These are phyloP conservation scores for Botrytis paeoniae DNA, from an alignment of 2,329 filamentous ascomycete genomes.

Conservation along the genomic window DNA sequence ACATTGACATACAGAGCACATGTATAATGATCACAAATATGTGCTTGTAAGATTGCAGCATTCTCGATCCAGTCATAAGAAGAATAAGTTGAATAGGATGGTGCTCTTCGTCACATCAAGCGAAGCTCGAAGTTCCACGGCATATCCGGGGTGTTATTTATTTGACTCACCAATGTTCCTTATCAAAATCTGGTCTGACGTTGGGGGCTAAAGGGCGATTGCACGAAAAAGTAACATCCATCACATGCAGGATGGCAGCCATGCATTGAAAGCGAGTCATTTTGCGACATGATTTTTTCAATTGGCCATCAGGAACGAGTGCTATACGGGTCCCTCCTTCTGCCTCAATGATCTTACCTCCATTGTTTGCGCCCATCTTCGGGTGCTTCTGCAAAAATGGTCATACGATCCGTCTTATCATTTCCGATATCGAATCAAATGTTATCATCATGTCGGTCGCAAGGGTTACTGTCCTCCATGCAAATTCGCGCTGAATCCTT, in stretches of 20 bases:
- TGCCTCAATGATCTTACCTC: slow-evolving; percentile 11
- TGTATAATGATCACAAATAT: neutral
- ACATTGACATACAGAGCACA: neutral
- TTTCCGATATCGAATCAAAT: slow-evolving; percentile 6
- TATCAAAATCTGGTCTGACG: neutral
- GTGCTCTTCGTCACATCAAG: neutral
- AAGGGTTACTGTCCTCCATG: slow-evolving; percentile 3
- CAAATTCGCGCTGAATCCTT: slow-evolving; percentile 3
- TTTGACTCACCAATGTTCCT: neutral
- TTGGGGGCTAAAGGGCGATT: neutral
- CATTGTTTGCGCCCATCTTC: neutral
- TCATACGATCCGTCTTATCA: slow-evolving; percentile 8
- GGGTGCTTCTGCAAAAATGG: neutral
- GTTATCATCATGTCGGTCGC: neutral
- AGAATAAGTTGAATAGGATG: neutral
- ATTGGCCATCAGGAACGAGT: neutral
- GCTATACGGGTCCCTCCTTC: neutral
- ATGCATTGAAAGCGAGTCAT: neutral
- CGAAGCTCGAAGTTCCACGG: neutral
- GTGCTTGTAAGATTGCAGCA: neutral
- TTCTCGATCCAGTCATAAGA: neutral
- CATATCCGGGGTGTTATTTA: neutral
- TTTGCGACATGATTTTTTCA: neutral
- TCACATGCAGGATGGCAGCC: neutral
- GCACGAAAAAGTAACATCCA: neutral